Base-by-base conservation (phyloP, 2,329 filamentous ascomycete genomes). In the Xylariaceae sp. region DNA sequence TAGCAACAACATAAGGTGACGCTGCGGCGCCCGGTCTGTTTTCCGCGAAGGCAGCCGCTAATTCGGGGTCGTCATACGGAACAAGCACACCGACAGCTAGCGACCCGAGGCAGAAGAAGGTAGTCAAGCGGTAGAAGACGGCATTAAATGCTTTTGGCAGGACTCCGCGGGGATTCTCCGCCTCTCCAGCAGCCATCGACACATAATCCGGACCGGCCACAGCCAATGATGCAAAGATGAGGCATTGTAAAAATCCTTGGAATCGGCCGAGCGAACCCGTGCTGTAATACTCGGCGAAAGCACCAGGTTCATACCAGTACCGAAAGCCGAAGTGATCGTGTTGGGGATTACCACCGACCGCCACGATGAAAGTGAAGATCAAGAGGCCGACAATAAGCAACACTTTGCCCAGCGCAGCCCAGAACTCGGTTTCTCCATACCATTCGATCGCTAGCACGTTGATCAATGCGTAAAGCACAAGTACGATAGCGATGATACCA, bases 391-490 rank as follows among this genome's bases (percentile, higher is more conserved):
- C 74, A 58, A 90, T 90, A 47, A 92, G 79, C 2, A 92, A 65
- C 2, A 92, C 82, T 71, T 92, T 92, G 52, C 87, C 87, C 2
- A 90, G 71, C 2, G 90, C 87, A 17, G 87, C 84, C 82, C 82
- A 85, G 68, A 96, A 95, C 70, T 95, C 91, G 0, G 87, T 83
- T 73, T 92, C 89, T 40, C 89, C 89, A 56, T 90, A 92, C 80
- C 82, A 91, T 62, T 88, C 80, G 16, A 92, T 88, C 1, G 87
- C 87, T 58, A 93, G 79, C 43, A 92, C 65, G 65, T 94, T 94
- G 74, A 93, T 80, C 0, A 80, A 53, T 1, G 74, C 79, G 54
- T 81, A 80, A 2, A 81, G 73, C 0, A 85, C 73, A 17, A 87
- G 76, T 6, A 83, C 78, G 36, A 87, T 83, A 26, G 83, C 79